Evolutionary conservation across 192 early-diverging fungal species (phyloP).

Genomic region (Oehlia diaphana): DNA sequence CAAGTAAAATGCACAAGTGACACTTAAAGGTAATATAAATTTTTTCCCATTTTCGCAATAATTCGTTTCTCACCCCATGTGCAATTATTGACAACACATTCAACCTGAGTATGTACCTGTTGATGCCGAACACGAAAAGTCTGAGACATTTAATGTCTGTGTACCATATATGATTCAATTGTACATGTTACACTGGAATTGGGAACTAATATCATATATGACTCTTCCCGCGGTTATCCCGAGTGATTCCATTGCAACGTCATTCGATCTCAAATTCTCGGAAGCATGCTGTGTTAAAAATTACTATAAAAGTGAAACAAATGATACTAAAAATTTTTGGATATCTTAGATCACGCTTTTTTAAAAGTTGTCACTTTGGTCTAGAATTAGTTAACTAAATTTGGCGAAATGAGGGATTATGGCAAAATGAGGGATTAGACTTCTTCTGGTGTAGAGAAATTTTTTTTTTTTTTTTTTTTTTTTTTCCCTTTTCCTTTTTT

Average conservation of each 20-base stretch:
- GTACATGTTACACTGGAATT: neutral
- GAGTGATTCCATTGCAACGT: neutral
- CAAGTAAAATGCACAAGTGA: neutral
- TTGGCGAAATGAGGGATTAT: too few relatives aligned
- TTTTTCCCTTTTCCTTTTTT: too few relatives aligned
- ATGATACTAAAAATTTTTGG: neutral
- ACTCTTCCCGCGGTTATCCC: neutral
- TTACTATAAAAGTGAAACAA: neutral
- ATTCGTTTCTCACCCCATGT: constrained; percentile 3
- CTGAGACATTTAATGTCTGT: neutral
- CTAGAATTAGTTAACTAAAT: neutral
- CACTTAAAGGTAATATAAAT: neutral
- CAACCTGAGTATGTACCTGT: neutral
- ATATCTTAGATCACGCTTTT: neutral
- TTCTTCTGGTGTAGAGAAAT: neutral
- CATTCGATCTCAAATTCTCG: neutral
- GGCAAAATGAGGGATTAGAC: neutral
- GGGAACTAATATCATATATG: too few relatives aligned
- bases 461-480: too few relatives aligned
- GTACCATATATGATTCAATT: neutral
- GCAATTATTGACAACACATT: neutral
- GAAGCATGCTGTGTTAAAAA: neutral
- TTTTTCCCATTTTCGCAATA: constrained; percentile 10
- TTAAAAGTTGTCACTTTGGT: neutral
- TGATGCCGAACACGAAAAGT: neutral